Base-by-base conservation (phyloP, 352 stramenopile species). In the Stramenopiles sp. region DNA sequence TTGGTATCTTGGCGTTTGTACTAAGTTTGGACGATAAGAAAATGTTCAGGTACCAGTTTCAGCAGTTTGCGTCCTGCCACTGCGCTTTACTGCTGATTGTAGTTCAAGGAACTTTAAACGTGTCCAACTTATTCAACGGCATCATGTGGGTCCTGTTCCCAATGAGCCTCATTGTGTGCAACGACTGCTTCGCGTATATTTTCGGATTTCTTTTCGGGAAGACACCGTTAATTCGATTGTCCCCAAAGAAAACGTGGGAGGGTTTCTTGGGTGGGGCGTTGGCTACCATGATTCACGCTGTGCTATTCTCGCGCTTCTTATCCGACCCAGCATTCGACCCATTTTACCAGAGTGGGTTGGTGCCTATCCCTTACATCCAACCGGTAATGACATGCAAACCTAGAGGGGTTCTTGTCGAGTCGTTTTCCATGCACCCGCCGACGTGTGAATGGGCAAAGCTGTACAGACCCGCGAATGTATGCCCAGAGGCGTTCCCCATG, bases 201-300 rank as follows among this genome's bases (percentile, higher is more conserved):
- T 93, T 84, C 75, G 87, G 89, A 88, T 3, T 90, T 89, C 12
- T 85, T 77, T 0, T 85, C 83, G 34, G 89, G 87, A 34, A 79
- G 82, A 90, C 89, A 77, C 80, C 82, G 4, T 91, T 95, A 73
- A 85, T 93, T 35, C 73, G 77, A 37, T 86, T 99, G 69, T 97
- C 89, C 35, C 95, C 95, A 18, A 99, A 99, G 81, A 99, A 99
- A 82, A 99, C 94, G 1, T 98, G 94, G 94, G 96, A 99, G 79
- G 95, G 95, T 0, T 99, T 98, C 76, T 92, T 98, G 33, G 94
- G 94, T 36, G 95, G 92, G 3, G 92, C 93, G 37, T 76, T 98
- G 31, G 96, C 91, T 79, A 99, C 94, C 30, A 82, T 98, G 48
- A 82, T 97, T 35, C 92, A 93, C 43, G 92, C 83, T 18, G 95